Conservation (phyloP, 345 rosid genomes). For the Bruguiera sexangula region DNA sequence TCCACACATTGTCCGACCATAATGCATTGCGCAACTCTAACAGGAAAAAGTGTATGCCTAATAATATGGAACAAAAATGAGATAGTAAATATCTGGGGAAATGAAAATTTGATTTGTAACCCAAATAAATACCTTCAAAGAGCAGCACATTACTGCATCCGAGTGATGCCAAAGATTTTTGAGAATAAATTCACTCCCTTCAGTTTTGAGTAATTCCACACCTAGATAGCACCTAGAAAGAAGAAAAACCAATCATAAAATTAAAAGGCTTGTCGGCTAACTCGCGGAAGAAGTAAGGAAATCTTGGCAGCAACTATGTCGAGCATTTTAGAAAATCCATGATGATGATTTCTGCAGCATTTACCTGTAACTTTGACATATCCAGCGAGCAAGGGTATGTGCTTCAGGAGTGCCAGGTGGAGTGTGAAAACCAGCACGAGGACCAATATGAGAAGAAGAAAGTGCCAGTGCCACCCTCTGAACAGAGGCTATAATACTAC, state of each 20-base stretch:
- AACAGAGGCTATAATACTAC: slow-evolving; percentile 89
- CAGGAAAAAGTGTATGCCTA: not conserved
- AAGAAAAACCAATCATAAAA: not conserved
- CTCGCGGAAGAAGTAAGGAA: no score
- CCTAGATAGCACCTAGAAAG: slow-evolving; percentile 76
- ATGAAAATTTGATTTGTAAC: not conserved
- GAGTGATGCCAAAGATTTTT: slow-evolving; percentile 86
- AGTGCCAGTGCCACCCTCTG: slow-evolving; percentile 99
- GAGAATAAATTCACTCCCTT: slow-evolving; percentile 72
- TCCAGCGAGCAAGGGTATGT: slow-evolving; percentile 97
- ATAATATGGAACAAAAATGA: not conserved
- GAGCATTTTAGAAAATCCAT: not conserved
- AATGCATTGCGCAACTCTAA: not conserved
- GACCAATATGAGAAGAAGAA: slow-evolving; percentile 82
- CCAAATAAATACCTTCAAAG: slow-evolving; percentile 43
- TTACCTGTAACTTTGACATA: slow-evolving; percentile 88
- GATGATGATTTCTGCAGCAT: not conserved
- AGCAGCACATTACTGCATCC: slow-evolving; percentile 90
- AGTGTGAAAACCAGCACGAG: slow-evolving; percentile 73
- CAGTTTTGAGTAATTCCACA: slow-evolving; percentile 71
- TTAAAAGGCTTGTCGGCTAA: not conserved
- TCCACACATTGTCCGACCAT: not conserved
- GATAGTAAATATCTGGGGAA: no score
- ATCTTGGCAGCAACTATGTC: no score
- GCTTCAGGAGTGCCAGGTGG: slow-evolving; percentile 98